phyloP scores from a whole-genome alignment of 139 green algal species.

The Diplosphaera chodatii region DNA sequence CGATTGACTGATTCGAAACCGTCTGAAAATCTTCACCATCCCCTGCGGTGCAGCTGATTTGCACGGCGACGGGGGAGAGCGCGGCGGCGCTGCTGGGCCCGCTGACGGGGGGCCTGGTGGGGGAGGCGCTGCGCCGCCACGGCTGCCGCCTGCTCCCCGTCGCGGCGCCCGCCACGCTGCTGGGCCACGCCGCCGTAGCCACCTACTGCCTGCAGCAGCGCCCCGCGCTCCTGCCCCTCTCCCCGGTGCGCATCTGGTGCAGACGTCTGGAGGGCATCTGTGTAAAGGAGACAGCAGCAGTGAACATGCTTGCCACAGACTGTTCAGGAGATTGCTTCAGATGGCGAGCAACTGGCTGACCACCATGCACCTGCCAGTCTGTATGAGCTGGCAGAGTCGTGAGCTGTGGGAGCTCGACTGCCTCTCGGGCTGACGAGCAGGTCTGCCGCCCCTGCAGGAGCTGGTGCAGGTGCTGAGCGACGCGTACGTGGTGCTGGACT shows the following conservation, averaged over 20 bases:
- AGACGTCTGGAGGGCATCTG: no score
- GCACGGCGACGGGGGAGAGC: background rate
- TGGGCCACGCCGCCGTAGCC: conserved; percentile 32
- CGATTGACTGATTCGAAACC: no score
- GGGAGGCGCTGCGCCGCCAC: background rate
- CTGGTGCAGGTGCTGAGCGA: conserved; percentile 43
- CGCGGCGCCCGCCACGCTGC: conserved; percentile 34
- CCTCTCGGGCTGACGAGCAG: no score
- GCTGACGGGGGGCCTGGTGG: conserved; percentile 14
- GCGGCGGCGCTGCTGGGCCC: conserved; percentile 21
- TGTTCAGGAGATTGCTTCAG: no score
- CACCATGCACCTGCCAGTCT: no score
- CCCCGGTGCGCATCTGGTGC: background rate
- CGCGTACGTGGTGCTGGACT: conserved; percentile 42
- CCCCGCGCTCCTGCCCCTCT: conserved; percentile 30
- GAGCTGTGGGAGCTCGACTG: no score
- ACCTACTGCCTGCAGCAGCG: conserved; percentile 45
- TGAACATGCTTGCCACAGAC: no score
- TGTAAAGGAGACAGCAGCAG: no score
- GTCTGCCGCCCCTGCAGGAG: conserved; percentile 1
- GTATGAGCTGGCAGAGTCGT: no score
- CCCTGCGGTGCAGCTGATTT: conserved; percentile 22
- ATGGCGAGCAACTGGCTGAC: no score
- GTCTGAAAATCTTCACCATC: conserved; percentile 10
- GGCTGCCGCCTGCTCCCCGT: conserved; percentile 47